These are phyloP conservation scores for Blastomyces emzantsi DNA, from an alignment of 2,329 filamentous ascomycete genomes.

Conservation along the genomic window DNA sequence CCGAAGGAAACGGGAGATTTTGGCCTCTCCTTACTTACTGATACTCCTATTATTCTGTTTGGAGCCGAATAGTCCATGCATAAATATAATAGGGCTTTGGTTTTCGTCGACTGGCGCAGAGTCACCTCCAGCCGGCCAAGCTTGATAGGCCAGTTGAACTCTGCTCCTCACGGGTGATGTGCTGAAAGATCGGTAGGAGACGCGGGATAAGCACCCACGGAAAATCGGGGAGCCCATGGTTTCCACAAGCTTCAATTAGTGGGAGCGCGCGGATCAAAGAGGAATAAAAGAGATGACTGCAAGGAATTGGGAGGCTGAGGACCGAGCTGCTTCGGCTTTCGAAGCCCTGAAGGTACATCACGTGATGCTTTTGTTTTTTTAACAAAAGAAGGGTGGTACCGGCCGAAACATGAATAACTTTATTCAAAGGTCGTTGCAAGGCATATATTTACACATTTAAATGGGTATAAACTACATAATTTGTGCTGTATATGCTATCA, in stretches of 20 bases:
- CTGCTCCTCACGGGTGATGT: slow-evolving; percentile 4
- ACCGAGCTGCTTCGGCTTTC: background rate
- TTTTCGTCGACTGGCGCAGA: background rate
- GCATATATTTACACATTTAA: background rate
- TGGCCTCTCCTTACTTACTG: slow-evolving; percentile 60
- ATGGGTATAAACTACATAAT: background rate
- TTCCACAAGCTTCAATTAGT: background rate
- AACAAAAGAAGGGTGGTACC: too few relatives aligned
- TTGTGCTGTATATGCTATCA: background rate
- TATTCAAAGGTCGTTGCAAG: background rate
- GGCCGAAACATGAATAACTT: too few relatives aligned
- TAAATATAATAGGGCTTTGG: slow-evolving; percentile 64
- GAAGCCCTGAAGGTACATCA: background rate
- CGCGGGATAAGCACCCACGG: background rate
- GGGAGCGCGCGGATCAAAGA: background rate
- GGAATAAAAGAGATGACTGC: background rate
- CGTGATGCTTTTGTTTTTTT: too few relatives aligned
- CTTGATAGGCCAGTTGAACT: slow-evolving; percentile 11
- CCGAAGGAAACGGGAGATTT: background rate
- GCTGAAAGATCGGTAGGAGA: slow-evolving; percentile 1
- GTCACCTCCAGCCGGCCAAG: slow-evolving; percentile 3
- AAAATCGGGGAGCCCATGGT: slow-evolving; percentile 1
- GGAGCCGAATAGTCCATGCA: slow-evolving; percentile 86
- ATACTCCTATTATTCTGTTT: slow-evolving; percentile 84
- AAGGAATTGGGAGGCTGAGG: background rate